Percentiles rank a stretch among this genome's conserved stretches.
Evolutionary conservation across 352 stramenopile genomes (phyloP).

Genomic region (Saprolegnia diclina): DNA sequence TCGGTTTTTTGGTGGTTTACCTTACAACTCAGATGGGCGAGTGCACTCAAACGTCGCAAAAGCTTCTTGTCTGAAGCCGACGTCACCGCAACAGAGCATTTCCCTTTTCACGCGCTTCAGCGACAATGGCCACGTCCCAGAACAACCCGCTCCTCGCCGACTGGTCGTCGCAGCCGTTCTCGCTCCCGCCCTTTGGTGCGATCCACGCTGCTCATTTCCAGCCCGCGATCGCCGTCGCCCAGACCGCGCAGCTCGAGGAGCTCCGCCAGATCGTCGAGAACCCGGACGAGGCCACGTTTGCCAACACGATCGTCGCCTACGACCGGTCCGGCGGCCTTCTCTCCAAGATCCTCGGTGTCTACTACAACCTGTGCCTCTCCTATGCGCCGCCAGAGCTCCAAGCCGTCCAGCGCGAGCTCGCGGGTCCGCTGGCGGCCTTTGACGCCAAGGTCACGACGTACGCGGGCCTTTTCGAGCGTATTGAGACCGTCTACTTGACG

Average conservation of each 20-base stretch:
- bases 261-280: conserved; percentile 43
- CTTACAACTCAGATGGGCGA: no score
- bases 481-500: conserved; percentile 34
- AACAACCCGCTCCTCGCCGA: conserved; percentile 51
- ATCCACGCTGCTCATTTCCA: conserved; percentile 45
- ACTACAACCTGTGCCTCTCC: conserved; percentile 42
- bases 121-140: no score
- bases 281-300: conserved; percentile 35
- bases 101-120: no score
- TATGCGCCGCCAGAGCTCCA: conserved; percentile 50
- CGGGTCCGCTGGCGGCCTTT: conserved; percentile 40
- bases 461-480: conserved; percentile 54
- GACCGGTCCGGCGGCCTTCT: conserved; percentile 40
- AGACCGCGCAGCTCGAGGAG: conserved; percentile 43
- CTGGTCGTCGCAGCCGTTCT: conserved; percentile 47
- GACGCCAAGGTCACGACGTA: conserved; percentile 33
- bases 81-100: no score
- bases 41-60: no score
- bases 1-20: no score
- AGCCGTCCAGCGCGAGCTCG: conserved; percentile 44
- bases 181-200: conserved; percentile 47
- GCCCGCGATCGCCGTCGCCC: conserved; percentile 41
- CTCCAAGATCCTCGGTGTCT: conserved; percentile 37
- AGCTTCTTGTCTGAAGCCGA: no score
- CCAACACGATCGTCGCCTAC: conserved; percentile 47